Evolutionary conservation across 1,139 yeast genomes (phyloP), one percentile per base, ranked within the genome.

Genomic region (Scheffersomyces titani): DNA sequence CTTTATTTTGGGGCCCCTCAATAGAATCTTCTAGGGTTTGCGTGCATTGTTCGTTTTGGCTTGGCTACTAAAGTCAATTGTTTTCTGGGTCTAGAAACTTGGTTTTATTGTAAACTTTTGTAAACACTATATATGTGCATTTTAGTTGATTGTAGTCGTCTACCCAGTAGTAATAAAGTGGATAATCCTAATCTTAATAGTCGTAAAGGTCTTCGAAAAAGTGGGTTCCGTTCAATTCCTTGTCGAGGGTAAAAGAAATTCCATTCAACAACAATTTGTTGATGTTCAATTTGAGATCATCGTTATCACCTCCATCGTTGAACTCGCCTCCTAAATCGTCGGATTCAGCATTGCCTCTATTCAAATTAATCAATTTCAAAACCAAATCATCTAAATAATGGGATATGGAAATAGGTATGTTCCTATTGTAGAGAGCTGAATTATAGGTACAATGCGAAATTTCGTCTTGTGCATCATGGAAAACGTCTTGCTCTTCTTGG

Each of bases 271-370:
- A 59, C 52, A 78, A 62, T 56, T 71, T 74, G 49, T 66, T 64
- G 52, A 77, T 63, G 30, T 65, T 65, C 45, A 70, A 66, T n/a
- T 55, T 61, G 16, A 64, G 61, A 52, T 76, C 81, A 52, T 65
- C 68, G 54, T 71, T 64, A 49, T 71, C 76, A 13, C 71, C 70
- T 7, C 71, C 70, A 18, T 65, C 69, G 49, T 62, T 63, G 49
- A 68, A 63, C 51, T 65, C 67, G 19, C 59, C 60, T 7, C 73
- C 74, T 19, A 75, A 64, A 11, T 67, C 70, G 13, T 69, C 59
- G 51, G 70, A 73, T 60, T 80, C 84, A 0, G 84, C 83, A 61
- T 78, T 70, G 0, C 83, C 84, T 30, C 84, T 62, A 59, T 77
- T 70, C 55, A 80, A 69, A 55, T 73, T 72, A 48, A 73, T 65